Conservation (phyloP, 208 protist genomes). For the Eutreptiella sp. region DNA sequence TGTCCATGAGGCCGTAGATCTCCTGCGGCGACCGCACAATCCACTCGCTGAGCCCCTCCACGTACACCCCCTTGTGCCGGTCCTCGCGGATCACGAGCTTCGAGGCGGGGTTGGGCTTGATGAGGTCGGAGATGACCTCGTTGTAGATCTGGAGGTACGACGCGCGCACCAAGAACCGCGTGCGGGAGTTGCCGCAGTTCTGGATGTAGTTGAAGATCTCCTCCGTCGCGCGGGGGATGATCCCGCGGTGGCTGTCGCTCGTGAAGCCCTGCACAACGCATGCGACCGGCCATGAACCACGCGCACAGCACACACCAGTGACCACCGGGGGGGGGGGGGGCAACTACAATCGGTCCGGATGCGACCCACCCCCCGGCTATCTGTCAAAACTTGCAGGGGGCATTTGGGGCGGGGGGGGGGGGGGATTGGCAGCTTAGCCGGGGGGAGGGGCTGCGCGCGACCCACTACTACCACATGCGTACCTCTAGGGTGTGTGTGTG, state of each 20-base stretch:
- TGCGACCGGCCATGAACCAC: too few species aligned
- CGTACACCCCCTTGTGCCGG: constrained; percentile 75
- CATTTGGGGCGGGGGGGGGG: too few species aligned
- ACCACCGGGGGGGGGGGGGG: too few species aligned
- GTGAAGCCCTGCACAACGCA: too few species aligned
- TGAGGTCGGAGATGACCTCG: constrained; percentile 76
- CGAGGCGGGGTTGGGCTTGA: constrained; percentile 70
- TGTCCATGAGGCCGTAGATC: constrained; percentile 77
- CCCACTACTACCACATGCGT: too few species aligned
- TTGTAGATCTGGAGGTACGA: constrained; percentile 67
- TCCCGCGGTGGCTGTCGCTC: constrained; percentile 34
- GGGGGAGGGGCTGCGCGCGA: too few species aligned
- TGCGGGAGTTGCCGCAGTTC: not conserved
- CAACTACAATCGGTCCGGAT: too few species aligned
- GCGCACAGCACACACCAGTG: too few species aligned
- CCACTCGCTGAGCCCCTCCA: constrained; percentile 80
- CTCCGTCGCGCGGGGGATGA: constrained; percentile 44
- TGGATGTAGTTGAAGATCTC: constrained; percentile 43
- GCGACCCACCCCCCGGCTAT: too few species aligned
- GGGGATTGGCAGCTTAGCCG: too few species aligned
- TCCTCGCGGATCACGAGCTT: constrained; percentile 72
- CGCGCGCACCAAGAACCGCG: constrained; percentile 35
- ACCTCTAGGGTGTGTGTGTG: too few species aligned
- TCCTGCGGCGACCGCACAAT: constrained; percentile 72
- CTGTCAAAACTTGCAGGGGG: too few species aligned